Conservation (phyloP, 306 rosid species). For the Trifolium fragiferum region DNA sequence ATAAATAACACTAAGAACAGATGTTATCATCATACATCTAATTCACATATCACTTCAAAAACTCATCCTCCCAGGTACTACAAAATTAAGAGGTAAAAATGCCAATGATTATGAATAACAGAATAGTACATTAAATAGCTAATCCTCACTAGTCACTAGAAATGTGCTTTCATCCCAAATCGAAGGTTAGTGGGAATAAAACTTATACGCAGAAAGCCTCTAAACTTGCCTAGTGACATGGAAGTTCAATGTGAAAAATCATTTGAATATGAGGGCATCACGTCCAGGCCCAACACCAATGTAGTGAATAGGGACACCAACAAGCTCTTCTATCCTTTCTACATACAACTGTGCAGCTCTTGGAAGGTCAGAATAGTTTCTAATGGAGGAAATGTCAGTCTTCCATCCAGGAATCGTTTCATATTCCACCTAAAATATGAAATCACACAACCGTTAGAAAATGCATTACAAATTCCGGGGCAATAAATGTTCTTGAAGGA, state of each 20-base stretch:
- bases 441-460: slow-evolving; percentile 35
- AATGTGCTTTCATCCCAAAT: slow-evolving; percentile 35
- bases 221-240: slow-evolving; percentile 42
- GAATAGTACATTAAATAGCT: slow-evolving; percentile 37
- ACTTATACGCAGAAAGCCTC: slow-evolving; percentile 39
- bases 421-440: slow-evolving; percentile 75
- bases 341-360: slow-evolving; percentile 74
- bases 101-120: slow-evolving; percentile 25
- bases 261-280: slow-evolving; percentile 87
- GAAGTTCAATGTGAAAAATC: slow-evolving; percentile 32
- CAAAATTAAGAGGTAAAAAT: slow-evolving; percentile 37
- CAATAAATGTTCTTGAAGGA: slow-evolving; percentile 23
- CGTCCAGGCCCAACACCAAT: slow-evolving; percentile 97
- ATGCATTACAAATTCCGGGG: neutral
- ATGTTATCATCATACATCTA: slow-evolving; percentile 35
- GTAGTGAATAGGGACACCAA: slow-evolving; percentile 85
- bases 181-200: slow-evolving; percentile 36
- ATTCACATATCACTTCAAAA: slow-evolving; percentile 14
- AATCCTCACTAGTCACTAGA: slow-evolving; percentile 47
- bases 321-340: slow-evolving; percentile 91
- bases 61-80: slow-evolving; percentile 33
- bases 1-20: slow-evolving; percentile 11
- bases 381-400: slow-evolving; percentile 71
- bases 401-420: slow-evolving; percentile 92
- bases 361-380: slow-evolving; percentile 92